Percentiles rank a stretch among this genome's conserved stretches.
Evolutionary conservation across 1,284 basidiomycete genomes (phyloP).

Genomic region (Cutaneotrichosporon cutaneum): DNA sequence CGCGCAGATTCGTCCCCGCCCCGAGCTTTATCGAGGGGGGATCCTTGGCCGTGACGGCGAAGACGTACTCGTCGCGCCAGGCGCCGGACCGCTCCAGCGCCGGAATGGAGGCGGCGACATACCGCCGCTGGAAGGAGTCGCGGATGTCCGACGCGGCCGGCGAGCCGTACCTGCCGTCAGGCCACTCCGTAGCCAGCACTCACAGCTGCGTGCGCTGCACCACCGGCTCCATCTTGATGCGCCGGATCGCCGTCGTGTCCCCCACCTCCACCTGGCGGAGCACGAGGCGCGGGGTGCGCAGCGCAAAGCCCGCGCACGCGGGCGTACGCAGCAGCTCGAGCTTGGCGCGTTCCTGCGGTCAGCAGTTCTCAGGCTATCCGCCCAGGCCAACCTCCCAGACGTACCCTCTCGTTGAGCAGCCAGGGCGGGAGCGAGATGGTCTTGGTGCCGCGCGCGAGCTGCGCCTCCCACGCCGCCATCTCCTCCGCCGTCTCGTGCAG

Average conservation of each 20-base stretch:
- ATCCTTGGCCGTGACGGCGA: conserved; percentile 46
- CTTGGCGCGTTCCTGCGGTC: conserved; percentile 22
- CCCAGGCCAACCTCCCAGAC: not conserved
- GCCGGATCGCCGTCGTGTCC: conserved; percentile 39
- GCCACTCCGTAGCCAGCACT: too few species aligned
- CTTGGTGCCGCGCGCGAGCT: conserved; percentile 23
- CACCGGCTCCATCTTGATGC: conserved; percentile 49
- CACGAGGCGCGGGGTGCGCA: conserved; percentile 36
- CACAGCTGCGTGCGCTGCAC: conserved; percentile 50
- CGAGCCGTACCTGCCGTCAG: conserved; percentile 34
- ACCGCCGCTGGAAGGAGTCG: conserved; percentile 39
- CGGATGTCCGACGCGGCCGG: conserved; percentile 36
- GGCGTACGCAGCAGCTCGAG: conserved; percentile 36
- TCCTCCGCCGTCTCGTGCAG: conserved; percentile 25
- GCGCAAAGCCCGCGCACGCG: conserved; percentile 31
- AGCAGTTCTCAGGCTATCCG: too few species aligned
- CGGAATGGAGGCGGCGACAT: conserved; percentile 27
- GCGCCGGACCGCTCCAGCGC: conserved; percentile 12
- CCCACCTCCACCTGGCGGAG: conserved; percentile 38
- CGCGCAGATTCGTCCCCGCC: conserved; percentile 27
- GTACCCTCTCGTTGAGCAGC: conserved; percentile 32
- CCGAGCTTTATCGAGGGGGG: conserved; percentile 24
- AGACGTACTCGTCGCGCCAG: conserved; percentile 41
- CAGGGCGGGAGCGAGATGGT: conserved; percentile 27
- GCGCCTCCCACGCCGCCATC: conserved; percentile 26